Evolutionary conservation across 2,329 filamentous ascomycete species (phyloP).

Genomic region (Microcyclospora tardicrescens): DNA sequence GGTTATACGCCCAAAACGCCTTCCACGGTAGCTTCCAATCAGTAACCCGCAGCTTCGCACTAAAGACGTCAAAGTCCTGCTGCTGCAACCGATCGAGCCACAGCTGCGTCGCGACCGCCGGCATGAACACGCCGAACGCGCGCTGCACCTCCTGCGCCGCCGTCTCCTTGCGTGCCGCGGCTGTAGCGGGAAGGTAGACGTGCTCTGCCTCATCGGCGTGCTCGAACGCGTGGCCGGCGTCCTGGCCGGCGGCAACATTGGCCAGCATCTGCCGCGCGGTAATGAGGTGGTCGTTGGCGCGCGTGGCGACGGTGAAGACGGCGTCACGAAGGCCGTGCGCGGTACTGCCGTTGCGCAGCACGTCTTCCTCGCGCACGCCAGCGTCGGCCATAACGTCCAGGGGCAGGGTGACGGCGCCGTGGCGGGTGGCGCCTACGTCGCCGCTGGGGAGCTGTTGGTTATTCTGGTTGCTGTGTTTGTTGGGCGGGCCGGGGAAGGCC

Average conservation of each 20-base stretch:
- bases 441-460: slow-evolving; percentile 22
- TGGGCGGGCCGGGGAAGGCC: slow-evolving; percentile 58
- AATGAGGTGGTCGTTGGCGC: slow-evolving; percentile 90
- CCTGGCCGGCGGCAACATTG: slow-evolving; percentile 59
- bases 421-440: slow-evolving; percentile 30
- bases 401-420: slow-evolving; percentile 64
- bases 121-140: slow-evolving; percentile 69
- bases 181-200: slow-evolving; percentile 29
- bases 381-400: slow-evolving; percentile 78
- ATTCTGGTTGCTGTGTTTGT: slow-evolving; percentile 40
- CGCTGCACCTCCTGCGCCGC: slow-evolving; percentile 44
- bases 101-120: slow-evolving; percentile 61
- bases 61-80: slow-evolving; percentile 71
- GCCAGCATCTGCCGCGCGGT: slow-evolving; percentile 85
- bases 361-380: slow-evolving; percentile 74
- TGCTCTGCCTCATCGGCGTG: slow-evolving; percentile 65
- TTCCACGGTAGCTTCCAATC: slow-evolving; percentile 84
- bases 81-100: slow-evolving; percentile 70
- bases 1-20: slow-evolving; percentile 48
- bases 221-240: slow-evolving; percentile 77
- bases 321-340: slow-evolving; percentile 76
- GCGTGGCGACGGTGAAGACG: slow-evolving; percentile 80
- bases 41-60: slow-evolving; percentile 47
- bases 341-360: slow-evolving; percentile 66
- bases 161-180: slow-evolving; percentile 18